Conservation (phyloP, 1,284 basidiomycete species). For the Spongispora temasekensis region DNA sequence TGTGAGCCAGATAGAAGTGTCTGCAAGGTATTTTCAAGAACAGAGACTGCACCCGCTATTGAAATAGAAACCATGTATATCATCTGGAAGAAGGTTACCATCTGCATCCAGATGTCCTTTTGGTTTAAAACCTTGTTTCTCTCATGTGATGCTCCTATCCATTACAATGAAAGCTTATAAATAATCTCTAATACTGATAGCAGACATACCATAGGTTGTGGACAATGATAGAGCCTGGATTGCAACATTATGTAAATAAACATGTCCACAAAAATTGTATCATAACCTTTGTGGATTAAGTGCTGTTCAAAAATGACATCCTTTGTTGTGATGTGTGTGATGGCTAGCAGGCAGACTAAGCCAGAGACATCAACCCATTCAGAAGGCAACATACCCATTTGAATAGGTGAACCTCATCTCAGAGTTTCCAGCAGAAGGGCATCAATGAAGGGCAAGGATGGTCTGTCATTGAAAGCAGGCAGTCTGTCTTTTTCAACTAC, state of each 20-base stretch:
- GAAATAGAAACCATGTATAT: slow-evolving; percentile 16
- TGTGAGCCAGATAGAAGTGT: slow-evolving; percentile 21
- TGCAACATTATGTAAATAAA: background rate
- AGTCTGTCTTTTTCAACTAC: slow-evolving; percentile 24
- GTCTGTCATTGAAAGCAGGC: slow-evolving; percentile 23
- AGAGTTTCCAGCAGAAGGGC: slow-evolving; percentile 27
- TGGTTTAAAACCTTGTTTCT: slow-evolving; percentile 28
- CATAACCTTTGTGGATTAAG: slow-evolving; percentile 30
- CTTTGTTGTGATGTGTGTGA: slow-evolving; percentile 22
- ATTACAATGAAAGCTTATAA: background rate
- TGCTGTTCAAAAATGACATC: slow-evolving; percentile 30
- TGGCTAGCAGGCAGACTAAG: slow-evolving; percentile 10
- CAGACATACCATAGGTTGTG: slow-evolving; percentile 23
- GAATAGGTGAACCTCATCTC: slow-evolving; percentile 27
- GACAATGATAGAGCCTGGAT: slow-evolving; percentile 22
- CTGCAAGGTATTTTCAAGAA: slow-evolving; percentile 25
- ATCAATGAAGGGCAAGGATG: slow-evolving; percentile 29
- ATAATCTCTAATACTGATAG: background rate
- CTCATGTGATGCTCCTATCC: slow-evolving; percentile 24
- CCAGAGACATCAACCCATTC: background rate
- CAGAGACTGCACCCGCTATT: slow-evolving; percentile 27
- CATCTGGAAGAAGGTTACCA: slow-evolving; percentile 18
- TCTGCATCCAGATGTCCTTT: slow-evolving; percentile 21
- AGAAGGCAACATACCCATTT: slow-evolving; percentile 22
- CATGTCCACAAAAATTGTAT: too few species aligned